Evolutionary conservation across 257 asterid genomes (phyloP), one percentile per base, ranked within the genome.

Genomic region (Solanum rostratum): DNA sequence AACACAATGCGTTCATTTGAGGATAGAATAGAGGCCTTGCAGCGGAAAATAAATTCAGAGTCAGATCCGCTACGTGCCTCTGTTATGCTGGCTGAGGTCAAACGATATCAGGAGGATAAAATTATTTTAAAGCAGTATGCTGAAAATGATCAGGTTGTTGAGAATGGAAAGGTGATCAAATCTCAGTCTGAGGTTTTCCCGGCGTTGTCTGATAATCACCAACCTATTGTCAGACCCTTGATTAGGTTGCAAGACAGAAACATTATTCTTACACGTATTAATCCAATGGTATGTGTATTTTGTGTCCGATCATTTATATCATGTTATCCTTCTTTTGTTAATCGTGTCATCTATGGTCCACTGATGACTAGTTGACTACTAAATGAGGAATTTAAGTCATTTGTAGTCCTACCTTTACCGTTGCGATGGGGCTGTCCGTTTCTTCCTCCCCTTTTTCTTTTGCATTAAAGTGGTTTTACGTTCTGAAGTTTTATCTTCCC

Each of bases 1-100:
- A 96, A 96, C 87, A 96, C 99, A 73, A 90, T 96, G 98, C 94
- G 98, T 14, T 96, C 99, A 8, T 96, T 96, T 87, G 99, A 96
- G 90, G 99, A 96, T 82, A 93, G 91, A 71, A 96, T 96, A 85
- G 98, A 93, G 83, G 93, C 95, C 60, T 85, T 96, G 91, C 98
- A 91, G 90, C 91, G 97, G 80, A 96, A 93, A 88, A 83, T 95
- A 73, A 93, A 86, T 86, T 86, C 90, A 0, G 99, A 95, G 87
- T 37, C 91, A 87, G 99, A 95, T 88, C 97, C 94, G 63, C 98
- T 91, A 55, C 99, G 99, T 85, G 87, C 83, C 43, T 86, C 97
- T 33, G 93, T 96, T 85, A 92, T 96, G 91, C 81, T 90, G 80
- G 93, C 98, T 27, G 99, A 96, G 93, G 90, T 95, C 65, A 95